Conservation (phyloP, 2,329 filamentous ascomycete genomes). For the Fusarium subtropicale region DNA sequence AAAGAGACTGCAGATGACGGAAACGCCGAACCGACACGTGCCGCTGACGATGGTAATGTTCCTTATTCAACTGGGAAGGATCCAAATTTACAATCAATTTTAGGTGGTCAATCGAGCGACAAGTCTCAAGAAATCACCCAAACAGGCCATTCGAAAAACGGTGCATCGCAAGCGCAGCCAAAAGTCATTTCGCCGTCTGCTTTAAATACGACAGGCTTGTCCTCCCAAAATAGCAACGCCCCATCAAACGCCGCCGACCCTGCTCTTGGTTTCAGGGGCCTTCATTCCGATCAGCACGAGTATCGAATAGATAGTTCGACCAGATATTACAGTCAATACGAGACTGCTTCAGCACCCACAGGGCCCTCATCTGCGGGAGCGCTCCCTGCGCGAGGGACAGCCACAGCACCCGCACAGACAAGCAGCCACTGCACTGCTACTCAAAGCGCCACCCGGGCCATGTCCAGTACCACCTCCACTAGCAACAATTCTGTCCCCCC, state of each 20-base stretch:
- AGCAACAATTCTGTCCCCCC: constrained; percentile 38
- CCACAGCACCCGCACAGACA: constrained; percentile 32
- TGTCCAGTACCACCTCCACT: constrained; percentile 38
- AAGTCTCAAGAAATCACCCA: constrained; percentile 2
- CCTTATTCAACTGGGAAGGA: constrained; percentile 16
- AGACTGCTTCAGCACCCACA: constrained; percentile 39
- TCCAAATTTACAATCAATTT: constrained; percentile 2
- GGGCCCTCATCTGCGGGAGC: constrained; percentile 26
- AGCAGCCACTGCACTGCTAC: constrained; percentile 37
- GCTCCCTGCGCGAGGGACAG: constrained; percentile 35
- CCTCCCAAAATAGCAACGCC: constrained; percentile 46
- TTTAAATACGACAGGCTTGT: constrained; percentile 35
- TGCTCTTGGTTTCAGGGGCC: constrained; percentile 41
- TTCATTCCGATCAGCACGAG: constrained; percentile 30
- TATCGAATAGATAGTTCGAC: constrained; percentile 22
- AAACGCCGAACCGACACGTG: constrained; percentile 34
- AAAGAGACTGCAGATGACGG: constrained; percentile 30
- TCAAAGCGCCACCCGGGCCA: constrained; percentile 39
- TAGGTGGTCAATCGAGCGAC: constrained; percentile 8
- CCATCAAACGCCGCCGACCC: constrained; percentile 37
- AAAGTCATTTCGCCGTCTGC: constrained; percentile 38
- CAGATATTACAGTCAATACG: constrained; percentile 38
- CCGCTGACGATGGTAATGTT: constrained; percentile 26
- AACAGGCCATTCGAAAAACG: neutral
- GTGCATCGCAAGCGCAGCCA: constrained; percentile 19